phyloP scores from a whole-genome alignment of 495 filamentous ascomycete genomes.

The Neurospora sp. region DNA sequence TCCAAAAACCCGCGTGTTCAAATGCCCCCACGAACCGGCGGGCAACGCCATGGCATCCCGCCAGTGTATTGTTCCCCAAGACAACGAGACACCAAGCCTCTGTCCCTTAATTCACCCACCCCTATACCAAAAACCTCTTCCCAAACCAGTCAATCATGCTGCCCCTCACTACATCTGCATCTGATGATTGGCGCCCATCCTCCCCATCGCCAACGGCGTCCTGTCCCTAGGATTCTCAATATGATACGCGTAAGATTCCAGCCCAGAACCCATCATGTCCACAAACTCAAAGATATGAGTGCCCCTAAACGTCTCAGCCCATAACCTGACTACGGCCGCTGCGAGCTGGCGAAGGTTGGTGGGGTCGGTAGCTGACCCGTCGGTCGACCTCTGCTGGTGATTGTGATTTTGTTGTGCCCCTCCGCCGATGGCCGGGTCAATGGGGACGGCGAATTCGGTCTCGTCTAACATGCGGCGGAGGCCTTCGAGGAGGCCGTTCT shows the following conservation, averaged over 20 bases:
- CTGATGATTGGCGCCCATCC: background rate
- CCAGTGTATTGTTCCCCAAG: background rate
- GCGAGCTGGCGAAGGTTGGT: constrained; percentile 51
- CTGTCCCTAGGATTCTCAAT: constrained; percentile 45
- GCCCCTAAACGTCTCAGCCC: constrained; percentile 60
- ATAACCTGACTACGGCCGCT: constrained; percentile 52
- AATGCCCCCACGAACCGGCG: background rate
- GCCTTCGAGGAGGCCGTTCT: constrained; percentile 54
- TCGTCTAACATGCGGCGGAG: constrained; percentile 68
- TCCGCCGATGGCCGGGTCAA: constrained; percentile 34
- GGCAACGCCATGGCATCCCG: background rate
- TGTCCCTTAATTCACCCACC: background rate
- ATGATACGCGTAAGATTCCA: constrained; percentile 57
- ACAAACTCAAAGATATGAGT: constrained; percentile 61
- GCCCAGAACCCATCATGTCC: constrained; percentile 48
- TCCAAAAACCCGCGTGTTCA: background rate
- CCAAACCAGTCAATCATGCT: background rate
- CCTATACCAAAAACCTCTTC: background rate
- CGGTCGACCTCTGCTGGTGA: constrained; percentile 23
- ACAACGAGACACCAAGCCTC: background rate
- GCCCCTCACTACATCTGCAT: background rate
- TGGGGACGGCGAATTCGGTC: constrained; percentile 58
- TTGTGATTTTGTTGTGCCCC: constrained; percentile 17
- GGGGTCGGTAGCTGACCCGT: constrained; percentile 33
- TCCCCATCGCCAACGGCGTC: constrained; percentile 27